These are phyloP conservation scores for Candida endomychidarum DNA, from an alignment of 805 yeast species.

Conservation along the genomic window DNA sequence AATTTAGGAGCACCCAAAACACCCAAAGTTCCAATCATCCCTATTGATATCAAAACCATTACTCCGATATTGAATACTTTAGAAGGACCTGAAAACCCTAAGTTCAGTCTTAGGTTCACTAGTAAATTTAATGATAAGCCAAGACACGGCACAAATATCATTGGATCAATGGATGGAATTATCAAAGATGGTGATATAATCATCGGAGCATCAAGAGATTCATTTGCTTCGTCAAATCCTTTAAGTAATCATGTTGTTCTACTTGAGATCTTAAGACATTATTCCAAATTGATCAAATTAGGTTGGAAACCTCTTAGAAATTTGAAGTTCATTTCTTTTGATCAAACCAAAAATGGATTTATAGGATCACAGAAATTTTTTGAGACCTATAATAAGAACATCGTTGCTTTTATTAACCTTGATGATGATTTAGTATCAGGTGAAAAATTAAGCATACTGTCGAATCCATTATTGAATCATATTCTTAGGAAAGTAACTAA, in stretches of 20 bases:
- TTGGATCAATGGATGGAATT: conserved; percentile 36
- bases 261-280: conserved; percentile 39
- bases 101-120: conserved; percentile 17
- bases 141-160: conserved; percentile 28
- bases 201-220: conserved; percentile 42
- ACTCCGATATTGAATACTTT: conserved; percentile 28
- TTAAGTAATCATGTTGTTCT: conserved; percentile 40
- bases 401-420: conserved; percentile 37
- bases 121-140: conserved; percentile 15
- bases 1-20: conserved; percentile 8
- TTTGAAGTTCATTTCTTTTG: conserved; percentile 43
- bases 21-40: conserved; percentile 25
- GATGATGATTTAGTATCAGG: conserved; percentile 42
- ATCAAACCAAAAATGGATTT: conserved; percentile 34
- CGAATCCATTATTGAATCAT: conserved; percentile 37
- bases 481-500: conserved; percentile 28
- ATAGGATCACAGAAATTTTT: conserved; percentile 28
- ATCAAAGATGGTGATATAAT: conserved; percentile 40
- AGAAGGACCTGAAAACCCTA: conserved; percentile 18
- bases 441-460: conserved; percentile 31
- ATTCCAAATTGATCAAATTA: conserved; percentile 25
- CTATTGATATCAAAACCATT: conserved; percentile 27
- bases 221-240: conserved; percentile 36
- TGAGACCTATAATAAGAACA: conserved; percentile 19
- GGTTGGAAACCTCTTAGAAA: conserved; percentile 46